Conservation (phyloP, 805 yeast species). For the Middelhovenomyces tepae region DNA sequence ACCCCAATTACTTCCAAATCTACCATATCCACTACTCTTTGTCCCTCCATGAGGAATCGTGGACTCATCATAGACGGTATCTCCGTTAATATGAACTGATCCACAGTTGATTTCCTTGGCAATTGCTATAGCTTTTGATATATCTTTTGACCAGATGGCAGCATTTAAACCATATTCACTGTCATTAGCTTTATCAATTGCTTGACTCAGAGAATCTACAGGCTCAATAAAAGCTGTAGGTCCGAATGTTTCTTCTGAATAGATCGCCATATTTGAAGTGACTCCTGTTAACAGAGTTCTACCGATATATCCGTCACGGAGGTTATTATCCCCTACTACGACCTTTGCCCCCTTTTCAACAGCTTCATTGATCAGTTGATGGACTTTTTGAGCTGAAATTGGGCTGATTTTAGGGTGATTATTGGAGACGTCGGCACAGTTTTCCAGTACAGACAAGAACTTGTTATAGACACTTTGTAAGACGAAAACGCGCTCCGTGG, state of each 20-base stretch:
- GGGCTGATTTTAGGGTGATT: slow-evolving; percentile 4
- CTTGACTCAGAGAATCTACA: slow-evolving; percentile 61
- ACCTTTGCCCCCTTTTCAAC: slow-evolving; percentile 58
- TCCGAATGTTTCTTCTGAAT: slow-evolving; percentile 71
- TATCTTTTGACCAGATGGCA: slow-evolving; percentile 60
- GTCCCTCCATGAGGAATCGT: slow-evolving; percentile 43
- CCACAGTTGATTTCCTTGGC: slow-evolving; percentile 66
- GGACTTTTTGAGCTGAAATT: slow-evolving; percentile 11
- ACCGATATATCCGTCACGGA: slow-evolving; percentile 42
- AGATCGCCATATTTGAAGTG: slow-evolving; percentile 44
- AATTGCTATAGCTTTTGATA: slow-evolving; percentile 56
- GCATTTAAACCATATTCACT: slow-evolving; percentile 72
- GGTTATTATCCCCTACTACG: slow-evolving; percentile 62
- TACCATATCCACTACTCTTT: slow-evolving; percentile 60
- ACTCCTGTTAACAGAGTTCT: slow-evolving; percentile 36
- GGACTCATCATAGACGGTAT: slow-evolving; percentile 17
- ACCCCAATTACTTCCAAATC: slow-evolving; percentile 64
- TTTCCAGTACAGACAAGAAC: slow-evolving; percentile 34
- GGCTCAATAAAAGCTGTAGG: slow-evolving; percentile 65
- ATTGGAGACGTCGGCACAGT: background rate
- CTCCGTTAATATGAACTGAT: slow-evolving; percentile 66
- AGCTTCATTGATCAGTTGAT: slow-evolving; percentile 44
- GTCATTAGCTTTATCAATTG: slow-evolving; percentile 55
- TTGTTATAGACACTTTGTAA: slow-evolving; percentile 61
- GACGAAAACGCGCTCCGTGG: slow-evolving; percentile 72